Evolutionary conservation across 2,329 filamentous ascomycete genomes (phyloP), one percentile per base, ranked within the genome.

Genomic region (Rugonectria rugulosa): DNA sequence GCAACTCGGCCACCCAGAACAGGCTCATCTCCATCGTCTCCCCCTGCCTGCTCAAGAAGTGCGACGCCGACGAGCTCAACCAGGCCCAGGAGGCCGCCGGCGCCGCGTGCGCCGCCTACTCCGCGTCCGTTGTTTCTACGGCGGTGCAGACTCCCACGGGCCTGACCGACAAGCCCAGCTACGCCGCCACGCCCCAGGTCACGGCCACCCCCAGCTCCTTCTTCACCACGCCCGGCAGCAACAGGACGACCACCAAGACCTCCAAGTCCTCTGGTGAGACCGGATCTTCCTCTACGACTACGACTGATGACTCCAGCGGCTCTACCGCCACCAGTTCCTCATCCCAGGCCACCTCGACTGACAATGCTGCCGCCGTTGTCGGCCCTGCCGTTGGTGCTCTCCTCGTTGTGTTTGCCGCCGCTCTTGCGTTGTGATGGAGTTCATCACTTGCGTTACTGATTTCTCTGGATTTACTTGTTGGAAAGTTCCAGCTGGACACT

Each of bases 41-140:
- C 11, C 54, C 66, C 15, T 77, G 75, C 64, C 53, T 76, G 41
- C 53, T 69, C 55, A 59, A 64, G 20, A 67, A 68, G 34, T 81
- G 79, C 65, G 52, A 57, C 10, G 21, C 59, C 3, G 31, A 51
- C 24, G 71, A 73, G 9, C 63, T 78, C 19, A 34, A 54, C 20
- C 65, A 68, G 51, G 73, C 72, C 14, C 69, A 72, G 50, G 43
- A 62, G 8, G 70, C 74, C 9, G 73, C 73, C 11, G 44, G 42
- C 11, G 61, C 50, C 3, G 66, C 69, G 20, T 77, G 75, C 60
- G 53, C 66, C 19, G 56, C 60, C 10, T 64, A 53, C 21, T 57
- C 60, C 9, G 60, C 56, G 36, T 60, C 63, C 10, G 59, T 64
- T 10, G 56, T 50, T 12, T 37, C 61, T 19, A 48, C 46, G 14